Percentiles rank a stretch among this genome's conserved stretches.
phyloP scores from a whole-genome alignment of 108 stramenopile genomes.

The Nitzschia palea region DNA sequence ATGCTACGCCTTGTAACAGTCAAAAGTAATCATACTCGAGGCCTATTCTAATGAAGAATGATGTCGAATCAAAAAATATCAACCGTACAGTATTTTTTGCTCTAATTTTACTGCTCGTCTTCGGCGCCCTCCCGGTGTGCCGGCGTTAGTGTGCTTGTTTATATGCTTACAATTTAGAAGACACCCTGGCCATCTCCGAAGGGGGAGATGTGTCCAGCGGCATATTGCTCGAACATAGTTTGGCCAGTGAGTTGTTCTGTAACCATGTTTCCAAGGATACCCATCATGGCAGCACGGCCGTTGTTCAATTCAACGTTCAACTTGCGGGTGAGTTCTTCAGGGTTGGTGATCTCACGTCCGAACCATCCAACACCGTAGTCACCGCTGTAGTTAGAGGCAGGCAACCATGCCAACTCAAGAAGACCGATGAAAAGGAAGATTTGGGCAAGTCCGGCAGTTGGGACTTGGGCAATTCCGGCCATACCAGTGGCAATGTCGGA shows the following conservation, averaged over 20 bases:
- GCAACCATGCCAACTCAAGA: slow-evolving; percentile 55
- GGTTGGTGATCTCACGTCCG: slow-evolving; percentile 55
- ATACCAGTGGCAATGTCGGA: slow-evolving; percentile 49
- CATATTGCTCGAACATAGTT: slow-evolving; percentile 54
- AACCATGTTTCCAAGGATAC: slow-evolving; percentile 85
- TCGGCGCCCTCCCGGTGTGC: too few species aligned
- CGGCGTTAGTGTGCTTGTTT: too few species aligned
- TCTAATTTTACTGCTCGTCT: too few species aligned
- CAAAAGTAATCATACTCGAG: too few species aligned
- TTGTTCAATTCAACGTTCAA: slow-evolving; percentile 92
- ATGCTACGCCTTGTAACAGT: too few species aligned
- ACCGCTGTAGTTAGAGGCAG: slow-evolving; percentile 64
- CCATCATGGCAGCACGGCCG: slow-evolving; percentile 90
- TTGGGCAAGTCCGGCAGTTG: slow-evolving; percentile 52
- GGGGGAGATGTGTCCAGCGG: slow-evolving; percentile 55
- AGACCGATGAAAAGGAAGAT: slow-evolving; percentile 68
- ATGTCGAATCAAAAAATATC: too few species aligned
- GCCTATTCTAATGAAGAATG: too few species aligned
- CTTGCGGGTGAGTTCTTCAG: slow-evolving; percentile 75
- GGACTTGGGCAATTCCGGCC: slow-evolving; percentile 42
- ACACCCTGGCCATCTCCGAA: slow-evolving; percentile 57
- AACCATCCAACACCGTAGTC: slow-evolving; percentile 72
- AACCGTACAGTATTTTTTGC: too few species aligned
- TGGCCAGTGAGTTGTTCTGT: slow-evolving; percentile 57
- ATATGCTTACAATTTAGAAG: too few species aligned